Evolutionary conservation across 495 filamentous ascomycete genomes (phyloP).

Genomic region (Aspergillus sclerotiicarbonarius): DNA sequence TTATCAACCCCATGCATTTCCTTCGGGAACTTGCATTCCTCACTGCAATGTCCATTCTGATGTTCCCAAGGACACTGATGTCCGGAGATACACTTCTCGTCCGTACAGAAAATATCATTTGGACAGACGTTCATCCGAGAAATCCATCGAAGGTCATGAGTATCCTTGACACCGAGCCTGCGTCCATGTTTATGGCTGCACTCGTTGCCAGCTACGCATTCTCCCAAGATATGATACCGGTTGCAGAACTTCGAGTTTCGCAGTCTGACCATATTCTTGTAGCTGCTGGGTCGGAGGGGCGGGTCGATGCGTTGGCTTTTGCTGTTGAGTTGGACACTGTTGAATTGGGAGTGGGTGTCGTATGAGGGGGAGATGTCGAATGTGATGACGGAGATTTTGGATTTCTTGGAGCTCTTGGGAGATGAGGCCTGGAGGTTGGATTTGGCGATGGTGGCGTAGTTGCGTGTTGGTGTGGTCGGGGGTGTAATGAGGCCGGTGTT

Average conservation of each 20-base stretch:
- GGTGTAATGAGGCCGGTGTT: slow-evolving; percentile 1
- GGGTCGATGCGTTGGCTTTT: slow-evolving; percentile 26
- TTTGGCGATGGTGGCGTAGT: slow-evolving; percentile 4
- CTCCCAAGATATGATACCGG: slow-evolving; percentile 23
- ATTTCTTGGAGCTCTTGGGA: not conserved
- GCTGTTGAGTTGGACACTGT: slow-evolving; percentile 17
- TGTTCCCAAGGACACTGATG: slow-evolving; percentile 24
- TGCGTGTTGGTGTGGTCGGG: not conserved
- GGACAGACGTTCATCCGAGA: slow-evolving; percentile 22
- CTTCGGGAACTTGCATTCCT: slow-evolving; percentile 18
- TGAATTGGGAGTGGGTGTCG: slow-evolving; percentile 3
- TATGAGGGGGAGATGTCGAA: not conserved
- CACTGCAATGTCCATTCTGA: not conserved
- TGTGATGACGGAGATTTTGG: not conserved
- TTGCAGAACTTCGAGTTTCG: slow-evolving; percentile 27
- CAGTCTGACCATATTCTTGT: slow-evolving; percentile 18
- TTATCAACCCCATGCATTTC: slow-evolving; percentile 22
- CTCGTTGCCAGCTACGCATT: slow-evolving; percentile 14
- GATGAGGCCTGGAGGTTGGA: not conserved
- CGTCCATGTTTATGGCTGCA: slow-evolving; percentile 24
- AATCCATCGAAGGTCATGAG: slow-evolving; percentile 24
- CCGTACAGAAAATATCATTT: slow-evolving; percentile 21
- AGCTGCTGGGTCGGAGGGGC: slow-evolving; percentile 11
- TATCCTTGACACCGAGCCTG: slow-evolving; percentile 18
- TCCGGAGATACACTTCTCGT: slow-evolving; percentile 26